Conservation (phyloP, 345 rosid species). For the Ceriops tagal region DNA sequence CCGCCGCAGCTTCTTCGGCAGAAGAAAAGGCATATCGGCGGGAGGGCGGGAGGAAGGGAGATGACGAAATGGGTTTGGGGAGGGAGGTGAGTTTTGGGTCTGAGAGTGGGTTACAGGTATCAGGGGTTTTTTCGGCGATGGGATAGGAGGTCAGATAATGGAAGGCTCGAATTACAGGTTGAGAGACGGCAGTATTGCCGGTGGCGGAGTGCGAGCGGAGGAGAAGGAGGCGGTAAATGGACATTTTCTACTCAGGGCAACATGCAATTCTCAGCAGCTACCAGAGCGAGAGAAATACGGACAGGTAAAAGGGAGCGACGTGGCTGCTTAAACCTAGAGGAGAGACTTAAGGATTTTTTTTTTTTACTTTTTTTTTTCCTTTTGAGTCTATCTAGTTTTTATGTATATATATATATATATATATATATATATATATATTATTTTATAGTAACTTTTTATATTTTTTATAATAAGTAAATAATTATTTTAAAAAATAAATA, state of each 20-base stretch:
- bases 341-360: no score
- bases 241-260: slow-evolving; percentile 30
- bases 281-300: no score
- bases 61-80: slow-evolving; percentile 10
- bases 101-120: not conserved
- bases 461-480: no score
- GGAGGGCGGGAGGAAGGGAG: slow-evolving; percentile 21
- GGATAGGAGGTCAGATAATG: slow-evolving; percentile 12
- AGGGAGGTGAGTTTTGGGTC: slow-evolving; percentile 1
- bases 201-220: slow-evolving; percentile 31
- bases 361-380: no score
- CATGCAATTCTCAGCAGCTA: no score
- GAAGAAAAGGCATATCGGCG: slow-evolving; percentile 72
- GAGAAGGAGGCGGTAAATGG: slow-evolving; percentile 47
- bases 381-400: no score
- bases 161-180: slow-evolving; percentile 4
- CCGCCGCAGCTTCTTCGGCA: slow-evolving; percentile 96
- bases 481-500: no score
- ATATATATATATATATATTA: no score
- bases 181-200: not conserved
- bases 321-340: no score
- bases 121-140: slow-evolving; percentile 7
- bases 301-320: no score
- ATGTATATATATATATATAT: no score
- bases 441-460: no score